Evolutionary conservation across 257 asterid species (phyloP).

Genomic region (Plectranthus barbatus): DNA sequence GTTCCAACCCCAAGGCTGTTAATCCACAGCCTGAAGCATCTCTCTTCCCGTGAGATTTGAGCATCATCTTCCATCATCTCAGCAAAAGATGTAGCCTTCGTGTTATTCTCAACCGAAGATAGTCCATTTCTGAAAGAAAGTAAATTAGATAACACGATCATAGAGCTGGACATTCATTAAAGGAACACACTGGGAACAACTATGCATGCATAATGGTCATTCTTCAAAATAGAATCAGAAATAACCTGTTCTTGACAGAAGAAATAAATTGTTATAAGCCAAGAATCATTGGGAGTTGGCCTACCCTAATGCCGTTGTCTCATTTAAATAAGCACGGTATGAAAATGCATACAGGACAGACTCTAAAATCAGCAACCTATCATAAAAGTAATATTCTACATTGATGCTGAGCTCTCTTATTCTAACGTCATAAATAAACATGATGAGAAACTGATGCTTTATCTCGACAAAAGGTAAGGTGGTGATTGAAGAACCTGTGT

Average conservation of each 20-base stretch:
- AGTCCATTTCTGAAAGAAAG: conserved; percentile 46
- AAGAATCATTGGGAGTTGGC: neutral
- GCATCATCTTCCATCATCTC: conserved; percentile 90
- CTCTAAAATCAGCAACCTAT: neutral
- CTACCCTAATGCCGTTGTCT: neutral
- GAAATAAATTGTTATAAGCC: neutral
- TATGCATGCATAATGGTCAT: neutral
- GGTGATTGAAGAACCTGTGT: conserved; percentile 41
- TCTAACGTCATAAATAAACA: neutral
- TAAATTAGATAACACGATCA: neutral
- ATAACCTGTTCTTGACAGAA: neutral
- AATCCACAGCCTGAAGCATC: conserved; percentile 93
- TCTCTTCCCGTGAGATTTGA: conserved; percentile 90
- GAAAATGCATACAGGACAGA: neutral
- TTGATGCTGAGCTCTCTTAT: neutral
- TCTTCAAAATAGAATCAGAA: neutral
- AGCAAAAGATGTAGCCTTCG: conserved; percentile 52
- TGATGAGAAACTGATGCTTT: neutral
- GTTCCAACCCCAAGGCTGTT: conserved; percentile 88
- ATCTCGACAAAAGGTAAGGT: neutral
- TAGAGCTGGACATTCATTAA: neutral
- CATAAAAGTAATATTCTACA: neutral
- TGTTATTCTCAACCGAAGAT: conserved; percentile 34
- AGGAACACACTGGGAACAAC: neutral
- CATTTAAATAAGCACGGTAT: neutral